Conservation (phyloP, 1,284 basidiomycete genomes). For the Sutorius eximius region DNA sequence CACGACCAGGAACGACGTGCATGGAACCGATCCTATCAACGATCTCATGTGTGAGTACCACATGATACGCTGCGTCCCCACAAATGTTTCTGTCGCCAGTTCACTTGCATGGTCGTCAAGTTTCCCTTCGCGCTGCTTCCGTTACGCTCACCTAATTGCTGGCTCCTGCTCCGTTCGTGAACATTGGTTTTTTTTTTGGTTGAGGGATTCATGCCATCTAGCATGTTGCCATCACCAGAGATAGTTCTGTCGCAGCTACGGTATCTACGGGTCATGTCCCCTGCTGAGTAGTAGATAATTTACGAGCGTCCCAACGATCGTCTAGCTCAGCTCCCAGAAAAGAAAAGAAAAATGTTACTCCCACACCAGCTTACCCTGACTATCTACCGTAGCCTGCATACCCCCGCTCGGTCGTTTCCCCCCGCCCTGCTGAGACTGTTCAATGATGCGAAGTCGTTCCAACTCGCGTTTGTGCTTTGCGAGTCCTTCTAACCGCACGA, state of each 20-base stretch:
- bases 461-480: constrained; percentile 61
- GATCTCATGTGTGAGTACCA: constrained; percentile 8
- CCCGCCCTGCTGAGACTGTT: constrained; percentile 40
- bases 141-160: constrained; percentile 10
- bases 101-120: constrained; percentile 24
- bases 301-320: constrained; percentile 8
- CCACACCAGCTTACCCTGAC: constrained; percentile 55
- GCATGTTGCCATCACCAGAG: constrained; percentile 18
- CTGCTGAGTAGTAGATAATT: constrained; percentile 25
- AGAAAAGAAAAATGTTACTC: constrained; percentile 36
- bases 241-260: constrained; percentile 12
- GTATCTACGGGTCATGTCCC: constrained; percentile 11
- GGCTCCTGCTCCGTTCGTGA: constrained; percentile 7
- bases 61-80: constrained; percentile 6
- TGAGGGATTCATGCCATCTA: constrained; percentile 25
- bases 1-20: constrained; percentile 2
- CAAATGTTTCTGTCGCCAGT: constrained; percentile 12
- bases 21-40: constrained; percentile 7
- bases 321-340: neutral
- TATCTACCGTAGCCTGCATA: constrained; percentile 53
- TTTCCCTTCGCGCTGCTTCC: constrained; percentile 5
- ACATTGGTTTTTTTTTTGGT: constrained; percentile 7
- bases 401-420: constrained; percentile 48
- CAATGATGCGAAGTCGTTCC: constrained; percentile 54
- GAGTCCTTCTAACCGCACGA: constrained; percentile 49